Evolutionary conservation across 139 green algal genomes (phyloP).

Genomic region (Limnomonas spitsbergensis): DNA sequence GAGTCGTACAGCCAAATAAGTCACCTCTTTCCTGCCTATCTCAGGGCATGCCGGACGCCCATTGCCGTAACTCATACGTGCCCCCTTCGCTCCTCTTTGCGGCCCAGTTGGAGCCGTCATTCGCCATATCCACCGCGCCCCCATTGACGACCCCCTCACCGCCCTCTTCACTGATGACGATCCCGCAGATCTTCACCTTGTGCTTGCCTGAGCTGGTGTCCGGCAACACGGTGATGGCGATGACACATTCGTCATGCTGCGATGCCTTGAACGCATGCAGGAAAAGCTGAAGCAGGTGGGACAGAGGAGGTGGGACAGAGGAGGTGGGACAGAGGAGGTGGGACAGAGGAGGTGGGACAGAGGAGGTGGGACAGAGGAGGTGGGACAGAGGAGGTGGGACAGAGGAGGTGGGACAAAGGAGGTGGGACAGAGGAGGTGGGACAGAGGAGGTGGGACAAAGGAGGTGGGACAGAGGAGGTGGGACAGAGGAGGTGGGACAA

Average conservation of each 20-base stretch:
- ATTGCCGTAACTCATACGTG: too few relatives aligned
- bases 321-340: too few relatives aligned
- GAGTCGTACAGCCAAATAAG: too few relatives aligned
- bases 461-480: too few relatives aligned
- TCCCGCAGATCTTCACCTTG: slow-evolving; percentile 8
- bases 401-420: background rate
- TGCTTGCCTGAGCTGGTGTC: background rate
- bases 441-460: too few relatives aligned
- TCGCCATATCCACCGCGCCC: background rate
- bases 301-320: too few relatives aligned
- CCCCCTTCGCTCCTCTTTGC: too few relatives aligned
- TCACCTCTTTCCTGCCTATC: too few relatives aligned
- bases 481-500: too few relatives aligned
- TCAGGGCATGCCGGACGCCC: too few relatives aligned
- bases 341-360: too few relatives aligned
- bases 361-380: background rate
- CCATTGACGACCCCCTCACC: background rate
- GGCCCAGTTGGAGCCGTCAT: too few relatives aligned
- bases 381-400: background rate
- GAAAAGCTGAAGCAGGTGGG: slow-evolving; percentile 19
- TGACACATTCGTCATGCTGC: slow-evolving; percentile 29
- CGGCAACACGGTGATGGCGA: slow-evolving; percentile 16
- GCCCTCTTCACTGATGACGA: slow-evolving; percentile 4
- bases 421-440: background rate
- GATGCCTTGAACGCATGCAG: slow-evolving; percentile 22